Percentiles rank a stretch among this genome's conserved stretches.
phyloP scores from a whole-genome alignment of 2,329 filamentous ascomycete genomes.

The Curvularia sp. region DNA sequence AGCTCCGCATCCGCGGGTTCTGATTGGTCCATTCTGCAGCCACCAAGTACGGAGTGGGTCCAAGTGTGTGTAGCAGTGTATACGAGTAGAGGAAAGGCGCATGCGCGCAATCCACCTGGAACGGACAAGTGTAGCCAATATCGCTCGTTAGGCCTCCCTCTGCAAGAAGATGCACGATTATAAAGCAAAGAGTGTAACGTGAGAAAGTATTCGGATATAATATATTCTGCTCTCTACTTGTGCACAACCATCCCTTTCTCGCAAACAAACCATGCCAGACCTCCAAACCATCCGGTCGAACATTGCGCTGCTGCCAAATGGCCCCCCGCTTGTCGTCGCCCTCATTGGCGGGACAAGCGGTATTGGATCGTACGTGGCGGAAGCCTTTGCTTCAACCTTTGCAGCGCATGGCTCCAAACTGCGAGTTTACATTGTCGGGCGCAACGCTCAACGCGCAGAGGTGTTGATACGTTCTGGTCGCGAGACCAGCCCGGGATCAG shows the following conservation, averaged over 20 bases:
- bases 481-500: slow-evolving; percentile 37
- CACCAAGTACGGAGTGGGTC: not conserved
- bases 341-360: slow-evolving; percentile 35
- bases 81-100: not conserved
- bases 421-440: slow-evolving; percentile 55
- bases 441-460: slow-evolving; percentile 43
- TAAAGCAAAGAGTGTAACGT: not conserved
- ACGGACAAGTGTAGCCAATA: not conserved
- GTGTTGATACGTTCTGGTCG: slow-evolving; percentile 38
- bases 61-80: not conserved
- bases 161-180: not conserved
- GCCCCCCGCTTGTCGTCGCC: slow-evolving; percentile 30
- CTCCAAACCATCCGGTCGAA: not conserved
- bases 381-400: slow-evolving; percentile 27
- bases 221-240: not conserved
- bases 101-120: not conserved
- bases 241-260: not conserved
- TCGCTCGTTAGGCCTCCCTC: not conserved
- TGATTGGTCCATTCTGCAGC: not conserved
- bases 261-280: not conserved
- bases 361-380: slow-evolving; percentile 37
- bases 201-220: too few species aligned
- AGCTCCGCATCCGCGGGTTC: not conserved
- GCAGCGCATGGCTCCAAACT: slow-evolving; percentile 34
- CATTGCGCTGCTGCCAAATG: not conserved